phyloP scores from a whole-genome alignment of 2,329 filamentous ascomycete species.

The Aureobasidium sp. region DNA sequence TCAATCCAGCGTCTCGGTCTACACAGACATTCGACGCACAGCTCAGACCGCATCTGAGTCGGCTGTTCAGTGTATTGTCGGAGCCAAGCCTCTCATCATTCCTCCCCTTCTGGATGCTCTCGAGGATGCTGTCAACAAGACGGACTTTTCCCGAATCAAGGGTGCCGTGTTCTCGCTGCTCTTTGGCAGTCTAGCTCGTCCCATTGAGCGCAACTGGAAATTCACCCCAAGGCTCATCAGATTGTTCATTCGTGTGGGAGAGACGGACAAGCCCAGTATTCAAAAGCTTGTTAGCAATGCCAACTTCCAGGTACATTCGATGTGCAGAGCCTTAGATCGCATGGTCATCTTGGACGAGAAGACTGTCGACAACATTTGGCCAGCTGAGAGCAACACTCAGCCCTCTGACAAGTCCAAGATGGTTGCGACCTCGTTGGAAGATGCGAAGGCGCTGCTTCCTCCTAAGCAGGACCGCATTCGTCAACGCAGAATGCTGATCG shows the following conservation, averaged over 20 bases:
- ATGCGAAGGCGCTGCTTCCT: constrained; percentile 55
- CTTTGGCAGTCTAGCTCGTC: constrained; percentile 82
- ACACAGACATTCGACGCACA: constrained; percentile 91
- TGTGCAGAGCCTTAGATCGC: constrained; percentile 79
- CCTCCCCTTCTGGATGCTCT: constrained; percentile 76
- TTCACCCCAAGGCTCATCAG: constrained; percentile 86
- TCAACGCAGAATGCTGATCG: constrained; percentile 67
- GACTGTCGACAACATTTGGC: constrained; percentile 64
- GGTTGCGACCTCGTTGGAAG: constrained; percentile 36
- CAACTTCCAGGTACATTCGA: constrained; percentile 82
- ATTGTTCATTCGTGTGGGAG: constrained; percentile 81
- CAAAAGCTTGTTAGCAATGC: constrained; percentile 79
- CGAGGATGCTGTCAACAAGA: constrained; percentile 67
- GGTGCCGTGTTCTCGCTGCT: constrained; percentile 86
- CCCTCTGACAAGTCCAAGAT: constrained; percentile 22
- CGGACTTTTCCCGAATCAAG: constrained; percentile 88
- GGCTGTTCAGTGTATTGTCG: constrained; percentile 83
- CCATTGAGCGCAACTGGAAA: constrained; percentile 85
- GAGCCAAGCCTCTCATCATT: constrained; percentile 80
- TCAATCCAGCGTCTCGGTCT: constrained; percentile 80
- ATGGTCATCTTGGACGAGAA: constrained; percentile 74
- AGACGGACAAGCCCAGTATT: constrained; percentile 88
- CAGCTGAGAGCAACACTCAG: constrained; percentile 32
- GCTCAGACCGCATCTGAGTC: constrained; percentile 90
- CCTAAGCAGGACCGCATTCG: constrained; percentile 68